Percentiles rank a stretch among this genome's conserved stretches.
These are phyloP conservation scores for Solanum chiquidenum DNA, from an alignment of 257 asterid genomes.

Conservation along the genomic window DNA sequence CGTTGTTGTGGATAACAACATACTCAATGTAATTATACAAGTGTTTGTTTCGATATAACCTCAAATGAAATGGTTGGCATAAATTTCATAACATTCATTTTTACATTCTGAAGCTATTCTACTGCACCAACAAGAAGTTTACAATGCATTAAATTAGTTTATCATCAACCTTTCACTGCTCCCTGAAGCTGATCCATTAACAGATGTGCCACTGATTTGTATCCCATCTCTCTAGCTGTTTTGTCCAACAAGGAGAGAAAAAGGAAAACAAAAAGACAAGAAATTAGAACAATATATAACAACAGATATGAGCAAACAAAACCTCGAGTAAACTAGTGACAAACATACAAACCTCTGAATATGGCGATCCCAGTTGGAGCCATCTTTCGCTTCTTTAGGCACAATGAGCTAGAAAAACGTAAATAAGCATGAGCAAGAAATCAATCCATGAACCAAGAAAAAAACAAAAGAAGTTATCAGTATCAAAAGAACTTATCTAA, in stretches of 20 bases:
- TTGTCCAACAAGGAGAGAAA: not conserved
- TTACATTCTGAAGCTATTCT: not conserved
- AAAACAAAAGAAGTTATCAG: not conserved
- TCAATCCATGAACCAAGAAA: not conserved
- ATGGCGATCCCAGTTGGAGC: slow-evolving; percentile 76
- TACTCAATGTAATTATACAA: not conserved
- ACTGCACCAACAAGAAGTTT: not conserved
- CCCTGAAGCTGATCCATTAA: slow-evolving; percentile 55
- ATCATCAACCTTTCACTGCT: slow-evolving; percentile 14
- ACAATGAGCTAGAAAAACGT: slow-evolving; percentile 50
- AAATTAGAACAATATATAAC: not conserved
- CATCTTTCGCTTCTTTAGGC: slow-evolving; percentile 67
- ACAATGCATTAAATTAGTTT: not conserved
- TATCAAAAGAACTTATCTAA: not conserved
- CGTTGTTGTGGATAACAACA: not conserved
- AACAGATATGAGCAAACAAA: not conserved
- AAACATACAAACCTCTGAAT: slow-evolving; percentile 43
- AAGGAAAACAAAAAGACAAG: not conserved
- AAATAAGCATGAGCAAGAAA: not conserved
- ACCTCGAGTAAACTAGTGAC: not conserved
- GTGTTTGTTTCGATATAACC: not conserved
- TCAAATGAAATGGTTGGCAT: not conserved
- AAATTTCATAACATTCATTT: not conserved
- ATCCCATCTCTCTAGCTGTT: slow-evolving; percentile 71
- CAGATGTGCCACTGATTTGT: slow-evolving; percentile 75